phyloP scores from a whole-genome alignment of 768 basidiomycete genomes.

The Rhodotorula paludigena region DNA sequence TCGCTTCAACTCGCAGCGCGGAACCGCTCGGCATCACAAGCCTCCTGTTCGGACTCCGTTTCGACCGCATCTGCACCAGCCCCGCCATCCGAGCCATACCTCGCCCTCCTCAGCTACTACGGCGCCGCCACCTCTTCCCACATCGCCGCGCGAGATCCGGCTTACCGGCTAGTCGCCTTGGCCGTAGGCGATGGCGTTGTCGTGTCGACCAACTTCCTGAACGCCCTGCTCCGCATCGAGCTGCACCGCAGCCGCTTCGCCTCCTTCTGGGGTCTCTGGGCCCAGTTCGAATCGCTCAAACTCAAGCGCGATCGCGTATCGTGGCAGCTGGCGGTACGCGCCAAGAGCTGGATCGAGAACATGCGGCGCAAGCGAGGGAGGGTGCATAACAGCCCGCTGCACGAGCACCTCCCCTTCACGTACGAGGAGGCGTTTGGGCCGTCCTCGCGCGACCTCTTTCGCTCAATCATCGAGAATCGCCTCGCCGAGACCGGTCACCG shows the following conservation, averaged over 20 bases:
- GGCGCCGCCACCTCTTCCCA: not conserved
- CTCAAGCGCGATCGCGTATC: not conserved
- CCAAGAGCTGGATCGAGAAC: not conserved
- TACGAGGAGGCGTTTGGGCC: conserved; percentile 5
- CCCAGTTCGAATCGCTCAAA: not conserved
- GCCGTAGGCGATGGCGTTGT: not conserved
- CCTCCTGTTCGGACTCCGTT: not conserved
- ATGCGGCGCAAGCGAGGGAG: not conserved
- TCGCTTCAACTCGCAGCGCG: not conserved
- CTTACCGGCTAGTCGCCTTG: conserved; percentile 14
- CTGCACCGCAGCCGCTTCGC: conserved; percentile 12
- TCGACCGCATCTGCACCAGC: not conserved
- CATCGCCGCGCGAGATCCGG: conserved; percentile 17
- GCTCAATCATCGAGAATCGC: conserved; percentile 1
- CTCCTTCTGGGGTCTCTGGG: conserved; percentile 35
- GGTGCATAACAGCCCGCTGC: conserved; percentile 7
- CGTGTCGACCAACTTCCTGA: conserved; percentile 3
- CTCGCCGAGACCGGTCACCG: conserved; percentile 4
- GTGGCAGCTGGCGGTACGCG: conserved; percentile 11
- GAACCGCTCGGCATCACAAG: no score
- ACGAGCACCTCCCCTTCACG: conserved; percentile 1
- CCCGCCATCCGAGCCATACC: conserved; percentile 18
- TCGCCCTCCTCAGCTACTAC: conserved; percentile 23
- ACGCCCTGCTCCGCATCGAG: conserved; percentile 30
- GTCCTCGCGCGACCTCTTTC: conserved; percentile 8